A percentile compares a stretch with the other conserved stretches of the same genome.
These are phyloP conservation scores for Sporothrix sp. DNA, from an alignment of 2,329 filamentous ascomycete species.

Conservation along the genomic window DNA sequence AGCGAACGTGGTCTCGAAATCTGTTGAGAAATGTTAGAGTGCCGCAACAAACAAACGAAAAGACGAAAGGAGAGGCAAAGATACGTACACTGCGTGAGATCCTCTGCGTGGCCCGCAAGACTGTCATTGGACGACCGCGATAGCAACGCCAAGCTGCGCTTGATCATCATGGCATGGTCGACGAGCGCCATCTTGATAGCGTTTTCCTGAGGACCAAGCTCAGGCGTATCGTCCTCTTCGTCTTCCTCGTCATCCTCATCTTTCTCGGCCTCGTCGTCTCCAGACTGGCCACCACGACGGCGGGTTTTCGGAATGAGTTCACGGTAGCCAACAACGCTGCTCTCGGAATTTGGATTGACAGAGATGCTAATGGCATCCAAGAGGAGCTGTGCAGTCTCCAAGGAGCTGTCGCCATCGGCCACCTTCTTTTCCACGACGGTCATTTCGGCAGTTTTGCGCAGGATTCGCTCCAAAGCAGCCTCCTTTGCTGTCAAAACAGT, in stretches of 20 bases:
- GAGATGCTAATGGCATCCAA: constrained; percentile 69
- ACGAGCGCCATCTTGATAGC: constrained; percentile 77
- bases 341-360: constrained; percentile 64
- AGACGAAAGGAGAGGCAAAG: background rate
- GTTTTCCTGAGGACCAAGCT: constrained; percentile 54
- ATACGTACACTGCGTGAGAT: constrained; percentile 55
- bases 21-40: constrained; percentile 26
- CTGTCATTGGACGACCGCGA: constrained; percentile 51
- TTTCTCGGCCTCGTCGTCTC: constrained; percentile 30
- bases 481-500: constrained; percentile 64
- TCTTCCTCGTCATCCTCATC: constrained; percentile 32
- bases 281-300: constrained; percentile 23
- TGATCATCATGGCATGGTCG: constrained; percentile 81
- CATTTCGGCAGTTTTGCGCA: constrained; percentile 84
- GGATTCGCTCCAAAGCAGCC: constrained; percentile 82
- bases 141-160: constrained; percentile 66
- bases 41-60: background rate
- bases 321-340: constrained; percentile 69
- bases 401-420: constrained; percentile 51
- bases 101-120: constrained; percentile 46
- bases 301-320: constrained; percentile 52
- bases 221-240: constrained; percentile 35
- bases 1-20: constrained; percentile 53
- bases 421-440: constrained; percentile 64
- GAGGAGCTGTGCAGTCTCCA: constrained; percentile 56